Evolutionary conservation across 352 stramenopile species (phyloP).

Genomic region (Elongisporangium anandrum): DNA sequence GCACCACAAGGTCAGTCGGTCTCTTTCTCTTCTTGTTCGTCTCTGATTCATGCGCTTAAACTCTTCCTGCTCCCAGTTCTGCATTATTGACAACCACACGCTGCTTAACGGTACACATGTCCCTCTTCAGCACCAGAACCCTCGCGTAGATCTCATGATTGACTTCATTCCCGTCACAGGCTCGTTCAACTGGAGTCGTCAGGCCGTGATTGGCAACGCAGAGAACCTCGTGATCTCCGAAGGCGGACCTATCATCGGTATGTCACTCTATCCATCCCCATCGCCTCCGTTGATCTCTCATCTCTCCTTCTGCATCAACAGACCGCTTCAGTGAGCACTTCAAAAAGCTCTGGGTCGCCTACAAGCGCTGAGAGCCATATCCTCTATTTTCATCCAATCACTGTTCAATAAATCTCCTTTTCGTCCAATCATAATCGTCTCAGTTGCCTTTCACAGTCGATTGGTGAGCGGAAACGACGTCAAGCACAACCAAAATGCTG

Average conservation of each 20-base stretch:
- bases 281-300: neutral
- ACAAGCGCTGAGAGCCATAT: slow-evolving; percentile 24
- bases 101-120: slow-evolving; percentile 63
- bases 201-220: slow-evolving; percentile 54
- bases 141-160: too few species aligned
- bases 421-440: slow-evolving; percentile 15
- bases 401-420: slow-evolving; percentile 11
- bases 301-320: slow-evolving; percentile 7
- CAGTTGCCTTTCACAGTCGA: slow-evolving; percentile 4
- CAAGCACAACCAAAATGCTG: slow-evolving; percentile 23
- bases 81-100: slow-evolving; percentile 53
- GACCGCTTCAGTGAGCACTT: slow-evolving; percentile 58
- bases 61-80: slow-evolving; percentile 34
- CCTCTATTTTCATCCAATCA: slow-evolving; percentile 21
- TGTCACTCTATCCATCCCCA: neutral
- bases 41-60: neutral
- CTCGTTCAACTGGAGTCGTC: slow-evolving; percentile 76
- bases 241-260: slow-evolving; percentile 49
- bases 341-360: slow-evolving; percentile 53
- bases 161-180: slow-evolving; percentile 17
- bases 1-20: slow-evolving; percentile 54
- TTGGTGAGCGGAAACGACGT: slow-evolving; percentile 9
- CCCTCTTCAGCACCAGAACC: too few species aligned
- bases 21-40: neutral
- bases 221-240: slow-evolving; percentile 63